phyloP scores from a whole-genome alignment of 2,329 filamentous ascomycete genomes.

The Periconia sp. region DNA sequence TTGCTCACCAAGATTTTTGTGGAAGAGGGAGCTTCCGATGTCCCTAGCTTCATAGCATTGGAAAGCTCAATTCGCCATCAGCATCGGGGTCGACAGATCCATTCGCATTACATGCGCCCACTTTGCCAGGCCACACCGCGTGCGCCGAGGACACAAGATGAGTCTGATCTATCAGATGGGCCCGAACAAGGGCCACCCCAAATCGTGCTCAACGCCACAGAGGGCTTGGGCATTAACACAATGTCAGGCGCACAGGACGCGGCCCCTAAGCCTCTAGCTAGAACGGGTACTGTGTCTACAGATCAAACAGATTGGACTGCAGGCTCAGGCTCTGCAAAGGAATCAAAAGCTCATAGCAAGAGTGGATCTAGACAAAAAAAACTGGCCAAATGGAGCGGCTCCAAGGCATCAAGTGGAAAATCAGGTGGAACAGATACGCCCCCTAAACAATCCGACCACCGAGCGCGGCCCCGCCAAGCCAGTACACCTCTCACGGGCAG shows the following conservation, averaged over 20 bases:
- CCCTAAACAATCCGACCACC: conserved; percentile 22
- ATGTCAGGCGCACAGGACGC: conserved; percentile 22
- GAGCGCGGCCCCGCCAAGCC: conserved; percentile 20
- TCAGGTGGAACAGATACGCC: conserved; percentile 33
- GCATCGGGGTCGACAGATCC: conserved; percentile 59
- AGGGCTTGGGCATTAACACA: conserved; percentile 29
- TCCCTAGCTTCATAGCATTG: conserved; percentile 64
- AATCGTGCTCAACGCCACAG: conserved; percentile 24
- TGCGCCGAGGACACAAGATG: conserved; percentile 31
- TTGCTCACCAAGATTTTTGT: conserved; percentile 66
- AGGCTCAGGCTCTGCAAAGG: conserved; percentile 24
- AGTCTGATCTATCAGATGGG: conserved; percentile 38
- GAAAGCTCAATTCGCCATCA: conserved; percentile 64
- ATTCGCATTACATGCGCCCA: conserved; percentile 65
- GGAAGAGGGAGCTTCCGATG: conserved; percentile 63
- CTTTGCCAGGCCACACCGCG: conserved; percentile 54
- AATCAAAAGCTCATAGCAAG: conserved; percentile 25
- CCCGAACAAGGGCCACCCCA: conserved; percentile 30
- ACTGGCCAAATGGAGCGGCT: conserved; percentile 29
- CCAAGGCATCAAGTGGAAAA: conserved; percentile 21
- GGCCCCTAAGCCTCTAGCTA: conserved; percentile 23
- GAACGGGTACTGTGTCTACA: conserved; percentile 34
- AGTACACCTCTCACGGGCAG: conserved; percentile 29
- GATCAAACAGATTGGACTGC: conserved; percentile 35
- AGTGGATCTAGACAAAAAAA: conserved; percentile 37